Conservation (phyloP, 306 rosid genomes). For the Begonia fuchsioides region DNA sequence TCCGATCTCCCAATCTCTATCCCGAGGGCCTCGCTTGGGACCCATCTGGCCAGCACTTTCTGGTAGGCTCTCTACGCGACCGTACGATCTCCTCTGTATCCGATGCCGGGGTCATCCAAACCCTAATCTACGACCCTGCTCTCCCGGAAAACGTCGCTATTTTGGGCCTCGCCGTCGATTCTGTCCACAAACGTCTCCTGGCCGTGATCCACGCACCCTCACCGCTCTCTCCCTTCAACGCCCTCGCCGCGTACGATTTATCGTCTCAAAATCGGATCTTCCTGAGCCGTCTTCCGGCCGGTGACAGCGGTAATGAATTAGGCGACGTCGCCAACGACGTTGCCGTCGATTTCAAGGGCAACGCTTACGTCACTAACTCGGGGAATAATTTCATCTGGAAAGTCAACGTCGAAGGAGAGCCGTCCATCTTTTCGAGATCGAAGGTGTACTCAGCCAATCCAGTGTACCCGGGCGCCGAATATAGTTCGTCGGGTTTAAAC, state of each 20-base stretch:
- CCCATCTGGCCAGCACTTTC: constrained; percentile 44
- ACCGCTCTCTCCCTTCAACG: constrained; percentile 47
- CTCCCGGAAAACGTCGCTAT: constrained; percentile 58
- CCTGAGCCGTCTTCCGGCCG: constrained; percentile 33
- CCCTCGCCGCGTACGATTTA: constrained; percentile 79
- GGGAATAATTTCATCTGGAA: constrained; percentile 63
- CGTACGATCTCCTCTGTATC: constrained; percentile 48
- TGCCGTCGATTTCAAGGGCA: constrained; percentile 47
- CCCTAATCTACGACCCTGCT: constrained; percentile 42
- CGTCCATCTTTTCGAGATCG: constrained; percentile 54
- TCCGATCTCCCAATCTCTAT: constrained; percentile 64
- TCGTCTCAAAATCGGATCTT: constrained; percentile 36
- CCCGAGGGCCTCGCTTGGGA: constrained; percentile 68
- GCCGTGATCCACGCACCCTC: constrained; percentile 30
- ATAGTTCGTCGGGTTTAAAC: constrained; percentile 43
- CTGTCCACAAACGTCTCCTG: constrained; percentile 46
- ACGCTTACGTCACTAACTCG: constrained; percentile 73
- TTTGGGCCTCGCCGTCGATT: constrained; percentile 50
- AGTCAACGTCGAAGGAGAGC: constrained; percentile 34
- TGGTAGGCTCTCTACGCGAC: constrained; percentile 39
- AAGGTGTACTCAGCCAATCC: constrained; percentile 26
- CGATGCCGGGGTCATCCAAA: constrained; percentile 54
- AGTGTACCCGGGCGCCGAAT: constrained; percentile 14
- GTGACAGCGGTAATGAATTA: not conserved
- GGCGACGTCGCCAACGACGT: constrained; percentile 54